These are phyloP conservation scores for Mycena latifolia DNA, from an alignment of 768 basidiomycete genomes.

Conservation along the genomic window DNA sequence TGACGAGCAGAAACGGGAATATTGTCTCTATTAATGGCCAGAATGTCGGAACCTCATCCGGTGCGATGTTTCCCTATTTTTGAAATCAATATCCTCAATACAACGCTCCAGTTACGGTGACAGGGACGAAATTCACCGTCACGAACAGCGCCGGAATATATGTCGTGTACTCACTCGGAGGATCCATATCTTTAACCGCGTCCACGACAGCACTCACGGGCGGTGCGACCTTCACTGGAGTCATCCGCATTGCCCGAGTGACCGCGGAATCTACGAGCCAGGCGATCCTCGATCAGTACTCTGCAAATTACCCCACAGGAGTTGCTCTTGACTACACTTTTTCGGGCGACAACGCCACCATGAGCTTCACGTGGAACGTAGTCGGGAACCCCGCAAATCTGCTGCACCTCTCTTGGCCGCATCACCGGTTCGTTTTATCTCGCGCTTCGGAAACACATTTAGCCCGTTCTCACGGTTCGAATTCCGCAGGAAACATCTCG, in stretches of 20 bases:
- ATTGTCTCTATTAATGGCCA: constrained; percentile 46
- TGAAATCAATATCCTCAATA: neutral
- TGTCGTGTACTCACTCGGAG: constrained; percentile 47
- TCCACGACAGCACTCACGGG: constrained; percentile 39
- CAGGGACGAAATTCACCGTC: constrained; percentile 46
- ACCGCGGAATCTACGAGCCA: constrained; percentile 44
- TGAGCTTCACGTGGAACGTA: constrained; percentile 49
- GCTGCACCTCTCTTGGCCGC: constrained; percentile 51
- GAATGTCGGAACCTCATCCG: constrained; percentile 36
- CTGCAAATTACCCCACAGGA: constrained; percentile 46
- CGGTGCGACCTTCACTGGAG: constrained; percentile 43
- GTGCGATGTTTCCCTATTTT: constrained; percentile 28
- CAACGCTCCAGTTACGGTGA: constrained; percentile 36
- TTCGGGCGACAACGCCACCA: constrained; percentile 42
- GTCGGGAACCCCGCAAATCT: constrained; percentile 44
- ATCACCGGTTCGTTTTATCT: constrained; percentile 43
- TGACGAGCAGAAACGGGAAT: constrained; percentile 45
- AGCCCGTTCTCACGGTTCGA: constrained; percentile 22
- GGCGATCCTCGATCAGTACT: constrained; percentile 45
- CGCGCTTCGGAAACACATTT: neutral
- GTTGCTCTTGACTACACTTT: constrained; percentile 46
- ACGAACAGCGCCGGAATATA: constrained; percentile 46
- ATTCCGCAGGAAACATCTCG: constrained; percentile 38
- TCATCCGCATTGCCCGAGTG: constrained; percentile 43
- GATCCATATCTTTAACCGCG: constrained; percentile 45